phyloP scores from a whole-genome alignment of 2,329 filamentous ascomycete genomes.

The Phialophora verrucosa region DNA sequence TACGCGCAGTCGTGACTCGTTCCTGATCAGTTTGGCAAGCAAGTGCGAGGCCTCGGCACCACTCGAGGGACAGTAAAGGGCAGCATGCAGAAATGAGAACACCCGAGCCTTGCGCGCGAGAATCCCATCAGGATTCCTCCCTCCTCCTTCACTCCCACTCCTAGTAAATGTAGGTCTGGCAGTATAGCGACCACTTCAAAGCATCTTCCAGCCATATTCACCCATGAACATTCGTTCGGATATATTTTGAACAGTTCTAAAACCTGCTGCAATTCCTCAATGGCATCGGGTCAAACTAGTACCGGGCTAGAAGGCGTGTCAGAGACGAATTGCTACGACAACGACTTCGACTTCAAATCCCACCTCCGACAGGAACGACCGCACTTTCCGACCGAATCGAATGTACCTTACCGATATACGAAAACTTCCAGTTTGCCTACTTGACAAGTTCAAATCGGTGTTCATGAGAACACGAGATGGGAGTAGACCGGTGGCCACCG shows the following conservation, averaged over 20 bases:
- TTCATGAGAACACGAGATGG: background rate
- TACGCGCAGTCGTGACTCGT: background rate
- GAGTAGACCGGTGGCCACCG: background rate
- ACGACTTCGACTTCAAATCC: background rate
- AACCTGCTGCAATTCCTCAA: background rate
- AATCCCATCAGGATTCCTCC: background rate
- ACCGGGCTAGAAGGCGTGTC: conserved; percentile 1
- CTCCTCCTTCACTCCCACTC: background rate
- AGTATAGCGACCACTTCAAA: background rate
- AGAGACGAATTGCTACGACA: background rate
- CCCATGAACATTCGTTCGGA: background rate
- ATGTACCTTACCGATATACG: background rate
- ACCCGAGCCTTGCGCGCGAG: background rate
- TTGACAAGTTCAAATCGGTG: conserved; percentile 1
- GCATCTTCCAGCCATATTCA: background rate
- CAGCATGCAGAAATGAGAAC: background rate
- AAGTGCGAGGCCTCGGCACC: background rate
- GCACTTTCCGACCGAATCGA: too few relatives aligned
- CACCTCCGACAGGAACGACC: too few relatives aligned
- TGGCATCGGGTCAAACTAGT: background rate
- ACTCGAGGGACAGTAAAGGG: background rate
- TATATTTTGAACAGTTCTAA: background rate
- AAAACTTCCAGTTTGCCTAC: background rate
- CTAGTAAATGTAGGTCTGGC: background rate
- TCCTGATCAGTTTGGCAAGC: background rate